A percentile compares a stretch with the other conserved stretches of the same genome.
These are phyloP conservation scores for Vigna reflexopilosa DNA, from an alignment of 306 rosid species.

Conservation along the genomic window DNA sequence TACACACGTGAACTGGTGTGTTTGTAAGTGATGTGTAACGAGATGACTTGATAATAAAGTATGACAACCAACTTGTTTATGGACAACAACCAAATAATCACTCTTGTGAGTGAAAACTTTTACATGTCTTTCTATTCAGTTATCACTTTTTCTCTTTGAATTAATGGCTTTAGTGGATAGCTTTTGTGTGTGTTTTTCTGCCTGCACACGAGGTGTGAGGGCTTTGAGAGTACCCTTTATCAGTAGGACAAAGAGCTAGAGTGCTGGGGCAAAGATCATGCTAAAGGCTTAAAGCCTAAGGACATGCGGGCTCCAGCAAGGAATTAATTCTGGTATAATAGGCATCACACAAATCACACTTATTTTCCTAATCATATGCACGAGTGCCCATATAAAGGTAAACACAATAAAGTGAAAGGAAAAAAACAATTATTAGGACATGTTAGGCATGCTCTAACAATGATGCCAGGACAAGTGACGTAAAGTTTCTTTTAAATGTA, in stretches of 20 bases:
- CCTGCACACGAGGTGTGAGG: slow-evolving; percentile 40
- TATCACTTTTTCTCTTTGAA: slow-evolving; percentile 6
- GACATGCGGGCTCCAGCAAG: slow-evolving; percentile 57
- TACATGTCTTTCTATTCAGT: slow-evolving; percentile 19
- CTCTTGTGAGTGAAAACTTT: neutral
- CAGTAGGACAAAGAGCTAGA: slow-evolving; percentile 43
- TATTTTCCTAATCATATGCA: slow-evolving; percentile 40
- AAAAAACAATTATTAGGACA: slow-evolving; percentile 56
- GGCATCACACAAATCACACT: slow-evolving; percentile 34
- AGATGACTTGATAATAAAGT: slow-evolving; percentile 11
- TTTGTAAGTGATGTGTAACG: neutral
- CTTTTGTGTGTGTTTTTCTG: slow-evolving; percentile 35
- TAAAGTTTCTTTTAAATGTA: slow-evolving; percentile 60
- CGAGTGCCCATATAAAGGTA: slow-evolving; percentile 59
- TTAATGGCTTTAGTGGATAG: slow-evolving; percentile 8
- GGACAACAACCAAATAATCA: slow-evolving; percentile 24
- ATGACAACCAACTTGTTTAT: slow-evolving; percentile 21
- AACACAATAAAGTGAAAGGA: slow-evolving; percentile 59
- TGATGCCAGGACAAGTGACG: slow-evolving; percentile 61
- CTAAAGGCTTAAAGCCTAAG: slow-evolving; percentile 39
- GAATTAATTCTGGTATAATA: slow-evolving; percentile 40
- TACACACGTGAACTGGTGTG: slow-evolving; percentile 21
- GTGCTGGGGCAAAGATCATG: slow-evolving; percentile 41
- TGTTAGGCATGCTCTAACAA: slow-evolving; percentile 71
- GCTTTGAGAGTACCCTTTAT: slow-evolving; percentile 40